Conservation (phyloP, 805 yeast genomes). For the Pichia occidentalis region DNA sequence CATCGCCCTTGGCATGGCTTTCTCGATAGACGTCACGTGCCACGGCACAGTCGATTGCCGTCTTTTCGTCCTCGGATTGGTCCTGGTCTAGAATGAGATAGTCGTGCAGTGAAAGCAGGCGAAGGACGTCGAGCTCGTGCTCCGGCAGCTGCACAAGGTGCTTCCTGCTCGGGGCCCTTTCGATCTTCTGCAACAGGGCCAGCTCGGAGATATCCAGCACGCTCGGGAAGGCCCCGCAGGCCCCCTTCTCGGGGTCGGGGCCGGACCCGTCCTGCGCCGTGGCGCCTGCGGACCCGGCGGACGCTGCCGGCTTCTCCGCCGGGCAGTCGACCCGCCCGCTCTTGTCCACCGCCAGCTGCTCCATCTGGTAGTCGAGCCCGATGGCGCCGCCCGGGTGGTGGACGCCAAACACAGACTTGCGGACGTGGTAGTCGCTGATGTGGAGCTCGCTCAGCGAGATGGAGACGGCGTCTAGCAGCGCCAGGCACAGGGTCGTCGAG, state of each 20-base stretch:
- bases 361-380: slow-evolving; percentile 40
- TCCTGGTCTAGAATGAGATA: background rate
- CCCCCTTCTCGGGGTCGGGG: no score
- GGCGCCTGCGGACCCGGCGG: no score
- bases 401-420: slow-evolving; percentile 55
- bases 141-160: no score
- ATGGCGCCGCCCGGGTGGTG: slow-evolving; percentile 92
- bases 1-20: background rate
- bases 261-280: no score
- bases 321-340: background rate
- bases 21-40: slow-evolving; percentile 1
- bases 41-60: background rate
- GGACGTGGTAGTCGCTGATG: slow-evolving; percentile 45
- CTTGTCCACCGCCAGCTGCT: background rate
- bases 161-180: no score
- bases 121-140: background rate
- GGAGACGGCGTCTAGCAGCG: slow-evolving; percentile 72
- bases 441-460: slow-evolving; percentile 67
- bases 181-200: no score
- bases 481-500: slow-evolving; percentile 69
- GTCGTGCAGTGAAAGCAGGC: background rate
- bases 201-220: no score
- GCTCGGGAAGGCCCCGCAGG: no score
- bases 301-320: no score
- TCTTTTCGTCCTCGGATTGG: background rate